Percentiles rank a stretch among this genome's conserved stretches.
Evolutionary conservation across 1,284 basidiomycete species (phyloP).

Genomic region (Pyrrhoderma lamaoense): DNA sequence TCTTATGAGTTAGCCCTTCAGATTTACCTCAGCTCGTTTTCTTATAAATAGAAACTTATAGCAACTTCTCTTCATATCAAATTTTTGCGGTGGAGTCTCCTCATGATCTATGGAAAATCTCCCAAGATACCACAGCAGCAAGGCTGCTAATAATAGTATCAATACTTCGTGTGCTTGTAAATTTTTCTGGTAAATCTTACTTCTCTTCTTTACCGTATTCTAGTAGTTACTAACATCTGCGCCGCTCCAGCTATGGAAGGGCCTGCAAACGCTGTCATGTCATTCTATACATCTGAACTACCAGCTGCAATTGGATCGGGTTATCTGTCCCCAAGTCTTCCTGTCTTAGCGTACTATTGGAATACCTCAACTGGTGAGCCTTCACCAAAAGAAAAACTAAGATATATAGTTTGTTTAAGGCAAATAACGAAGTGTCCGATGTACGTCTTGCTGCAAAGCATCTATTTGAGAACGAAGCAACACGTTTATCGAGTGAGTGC

Average conservation of each 20-base stretch:
- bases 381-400: not conserved
- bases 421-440: constrained; percentile 40
- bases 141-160: constrained; percentile 62
- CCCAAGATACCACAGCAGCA: constrained; percentile 57
- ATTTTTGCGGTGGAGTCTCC: constrained; percentile 29
- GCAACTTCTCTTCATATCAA: too few species aligned
- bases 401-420: too few species aligned
- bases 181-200: constrained; percentile 53
- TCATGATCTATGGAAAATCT: constrained; percentile 60
- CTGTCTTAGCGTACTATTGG: constrained; percentile 68
- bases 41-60: too few species aligned
- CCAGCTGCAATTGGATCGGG: constrained; percentile 46
- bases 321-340: constrained; percentile 63
- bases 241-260: constrained; percentile 51
- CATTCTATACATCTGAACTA: constrained; percentile 72
- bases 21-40: too few species aligned
- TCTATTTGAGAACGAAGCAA: constrained; percentile 69
- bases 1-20: too few species aligned
- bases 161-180: constrained; percentile 61
- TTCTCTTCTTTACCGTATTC: not conserved
- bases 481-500: constrained; percentile 59
- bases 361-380: constrained; percentile 62
- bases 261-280: constrained; percentile 60
- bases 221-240: constrained; percentile 1
- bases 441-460: constrained; percentile 67